Conservation (phyloP, 2,329 filamentous ascomycete genomes). For the Pseudocercospora fijiensis region DNA sequence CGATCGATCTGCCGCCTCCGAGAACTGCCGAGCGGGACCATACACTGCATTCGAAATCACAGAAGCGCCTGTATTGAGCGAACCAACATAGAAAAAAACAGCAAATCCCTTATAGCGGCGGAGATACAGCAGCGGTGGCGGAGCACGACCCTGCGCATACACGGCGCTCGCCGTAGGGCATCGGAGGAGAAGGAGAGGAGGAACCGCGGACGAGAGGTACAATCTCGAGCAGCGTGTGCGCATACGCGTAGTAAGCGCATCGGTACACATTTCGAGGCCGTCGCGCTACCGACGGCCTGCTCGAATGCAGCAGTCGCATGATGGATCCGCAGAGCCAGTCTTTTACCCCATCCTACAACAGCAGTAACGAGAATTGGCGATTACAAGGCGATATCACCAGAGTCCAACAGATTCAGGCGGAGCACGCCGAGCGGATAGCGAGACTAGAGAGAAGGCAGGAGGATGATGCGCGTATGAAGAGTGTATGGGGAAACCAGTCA, state of each 20-base stretch:
- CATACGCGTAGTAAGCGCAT: neutral
- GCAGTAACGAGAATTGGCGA: slow-evolving; percentile 61
- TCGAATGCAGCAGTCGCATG: slow-evolving; percentile 29
- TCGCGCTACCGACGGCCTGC: slow-evolving; percentile 15
- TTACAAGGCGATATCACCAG: slow-evolving; percentile 62
- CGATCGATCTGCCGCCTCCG: neutral
- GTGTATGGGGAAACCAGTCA: slow-evolving; percentile 80
- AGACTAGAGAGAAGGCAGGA: slow-evolving; percentile 62
- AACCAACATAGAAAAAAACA: neutral
- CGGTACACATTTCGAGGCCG: slow-evolving; percentile 10
- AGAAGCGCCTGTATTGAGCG: neutral
- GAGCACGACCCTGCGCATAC: slow-evolving; percentile 12
- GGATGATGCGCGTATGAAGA: slow-evolving; percentile 68
- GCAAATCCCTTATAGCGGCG: neutral
- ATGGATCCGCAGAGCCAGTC: slow-evolving; percentile 65
- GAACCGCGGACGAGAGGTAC: neutral
- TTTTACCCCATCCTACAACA: slow-evolving; percentile 54
- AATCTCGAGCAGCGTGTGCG: neutral
- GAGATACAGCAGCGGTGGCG: slow-evolving; percentile 20
- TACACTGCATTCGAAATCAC: neutral
- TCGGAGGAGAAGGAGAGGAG: slow-evolving; percentile 21
- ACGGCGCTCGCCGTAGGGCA: slow-evolving; percentile 23
- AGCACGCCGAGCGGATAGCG: slow-evolving; percentile 61
- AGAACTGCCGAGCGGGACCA: neutral
- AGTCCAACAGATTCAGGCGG: slow-evolving; percentile 59